Base-by-base conservation (phyloP, 2,329 filamentous ascomycete genomes). In the Botryotinia globosa region DNA sequence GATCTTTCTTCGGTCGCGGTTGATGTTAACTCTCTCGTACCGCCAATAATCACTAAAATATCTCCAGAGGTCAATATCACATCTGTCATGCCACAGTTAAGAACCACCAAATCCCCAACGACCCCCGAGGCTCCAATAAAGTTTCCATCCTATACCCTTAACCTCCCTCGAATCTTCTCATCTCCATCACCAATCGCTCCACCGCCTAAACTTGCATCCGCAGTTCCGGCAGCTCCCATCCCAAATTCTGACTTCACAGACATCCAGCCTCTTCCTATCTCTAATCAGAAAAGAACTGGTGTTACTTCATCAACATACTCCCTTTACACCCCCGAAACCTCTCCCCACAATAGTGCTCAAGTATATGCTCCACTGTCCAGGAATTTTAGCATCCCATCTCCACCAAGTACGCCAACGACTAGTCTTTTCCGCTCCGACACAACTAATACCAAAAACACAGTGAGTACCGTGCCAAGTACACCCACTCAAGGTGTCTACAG, bases 81-180 rank as follows among this genome's bases (percentile, higher is more conserved):
- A 39, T 66, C 64, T 29, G 29, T 32, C 34, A 12, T 56, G 29
- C 48, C 48, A 32, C n/a, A 51, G 8, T 22, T 18, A 9, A 20
- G 6, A 56, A 10, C n/a, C 6, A 16, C 20, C 7, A 20, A 8
- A 29, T 22, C 16, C 2, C 18, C 25, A 42, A 22, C n/a, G 14
- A 16, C 14, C 0, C 5, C 3, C 8, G 39, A 25, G 42, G 9
- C 39, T 44, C n/a, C 51, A 68, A 8, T 25, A 32, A 56, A 18
- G 37, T 0, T 25, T 44, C n/a, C n/a, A 44, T 18, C 25, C 10
- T 68, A 68, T 44, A 58, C 37, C 12, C 37, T 56, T 4, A 25
- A 32, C 6, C 48, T 68, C 3, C 65, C 65, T 29, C 3, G 10
- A 32, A 68, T 68, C n/a, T 56, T 68, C 65, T 68, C 65, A 42